Evolutionary conservation across 2,329 filamentous ascomycete genomes (phyloP), one percentile per base, ranked within the genome.

Genomic region (Calonectria naviculata): DNA sequence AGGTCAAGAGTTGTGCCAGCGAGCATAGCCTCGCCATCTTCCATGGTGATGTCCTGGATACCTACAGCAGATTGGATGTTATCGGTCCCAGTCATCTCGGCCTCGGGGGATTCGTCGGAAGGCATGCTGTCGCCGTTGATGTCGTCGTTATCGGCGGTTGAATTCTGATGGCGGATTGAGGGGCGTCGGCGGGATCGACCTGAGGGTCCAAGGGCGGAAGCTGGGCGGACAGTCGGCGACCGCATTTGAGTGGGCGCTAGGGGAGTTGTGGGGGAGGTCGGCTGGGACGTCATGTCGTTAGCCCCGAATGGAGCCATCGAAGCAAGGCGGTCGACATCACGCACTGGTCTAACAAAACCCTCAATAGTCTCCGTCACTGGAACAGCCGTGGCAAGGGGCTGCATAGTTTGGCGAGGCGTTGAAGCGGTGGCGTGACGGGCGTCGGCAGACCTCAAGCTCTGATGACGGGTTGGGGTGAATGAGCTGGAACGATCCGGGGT

Each of bases 131-230:
- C 96, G 13, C 92, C 91, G 78, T 95, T 94, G 73, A 93, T 89
- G 81, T 98, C 96, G 79, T 98, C 95, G 9, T 92, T 91, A 75
- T 98, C 96, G 7, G 92, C 94, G n/a, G 94, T 97, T 21, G 96
- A 98, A 73, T 93, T 91, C 79, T 98, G 95, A 79, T 98, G 96
- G 70, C 95, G 91, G 76, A 98, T 97, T 0, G 95, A 95, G 38
- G 95, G 95, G 41, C 95, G 90, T 78, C 94, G 89, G 63, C 93
- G 89, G 21, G 90, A 85, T 70, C 92, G 87, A 52, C 84, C 84
- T 5, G 87, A 85, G 3, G 89, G 86, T 2, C 87, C 88, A 26
- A 88, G 85, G 74, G 85, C 87, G 54, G 88, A 89, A 24, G 84
- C 87, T 29, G 87, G 87, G 71, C 85, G 89, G 70, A 87, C 86